A percentile compares a stretch with the other conserved stretches of the same genome.
These are phyloP conservation scores for Fusarium sp. DNA, from an alignment of 2,329 filamentous ascomycete genomes.

Conservation along the genomic window DNA sequence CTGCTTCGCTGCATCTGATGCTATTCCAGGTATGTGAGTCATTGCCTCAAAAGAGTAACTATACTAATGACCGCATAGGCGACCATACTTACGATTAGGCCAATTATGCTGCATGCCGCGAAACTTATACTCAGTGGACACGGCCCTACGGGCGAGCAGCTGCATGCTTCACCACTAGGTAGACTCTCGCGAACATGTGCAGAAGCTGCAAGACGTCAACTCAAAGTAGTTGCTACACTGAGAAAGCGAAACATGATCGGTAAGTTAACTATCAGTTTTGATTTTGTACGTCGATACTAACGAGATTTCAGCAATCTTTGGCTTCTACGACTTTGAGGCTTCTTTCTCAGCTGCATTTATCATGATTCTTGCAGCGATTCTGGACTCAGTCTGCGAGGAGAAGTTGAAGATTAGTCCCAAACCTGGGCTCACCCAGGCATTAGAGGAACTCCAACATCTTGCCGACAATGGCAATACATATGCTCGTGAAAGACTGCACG, in stretches of 20 bases:
- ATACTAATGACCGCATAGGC: slow-evolving; percentile 39
- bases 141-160: slow-evolving; percentile 39
- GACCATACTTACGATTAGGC: slow-evolving; percentile 50
- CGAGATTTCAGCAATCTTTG: slow-evolving; percentile 35
- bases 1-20: slow-evolving; percentile 52
- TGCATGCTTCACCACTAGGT: slow-evolving; percentile 47
- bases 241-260: slow-evolving; percentile 50
- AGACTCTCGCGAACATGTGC: slow-evolving; percentile 49
- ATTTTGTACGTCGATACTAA: not conserved
- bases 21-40: slow-evolving; percentile 47
- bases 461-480: slow-evolving; percentile 48
- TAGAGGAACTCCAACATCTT: slow-evolving; percentile 50
- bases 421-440: slow-evolving; percentile 45
- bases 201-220: slow-evolving; percentile 48
- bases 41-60: fast-evolving
- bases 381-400: slow-evolving; percentile 48
- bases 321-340: slow-evolving; percentile 48
- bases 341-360: slow-evolving; percentile 48
- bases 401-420: slow-evolving; percentile 43
- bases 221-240: slow-evolving; percentile 49
- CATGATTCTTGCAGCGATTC: slow-evolving; percentile 47
- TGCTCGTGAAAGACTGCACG: slow-evolving; percentile 44
- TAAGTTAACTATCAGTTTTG: not conserved
- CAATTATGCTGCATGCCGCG: slow-evolving; percentile 50
- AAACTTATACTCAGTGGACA: slow-evolving; percentile 47